Evolutionary conservation across 805 yeast species (phyloP), one percentile per base, ranked within the genome.

Genomic region (Yamadazyma phyllophila): DNA sequence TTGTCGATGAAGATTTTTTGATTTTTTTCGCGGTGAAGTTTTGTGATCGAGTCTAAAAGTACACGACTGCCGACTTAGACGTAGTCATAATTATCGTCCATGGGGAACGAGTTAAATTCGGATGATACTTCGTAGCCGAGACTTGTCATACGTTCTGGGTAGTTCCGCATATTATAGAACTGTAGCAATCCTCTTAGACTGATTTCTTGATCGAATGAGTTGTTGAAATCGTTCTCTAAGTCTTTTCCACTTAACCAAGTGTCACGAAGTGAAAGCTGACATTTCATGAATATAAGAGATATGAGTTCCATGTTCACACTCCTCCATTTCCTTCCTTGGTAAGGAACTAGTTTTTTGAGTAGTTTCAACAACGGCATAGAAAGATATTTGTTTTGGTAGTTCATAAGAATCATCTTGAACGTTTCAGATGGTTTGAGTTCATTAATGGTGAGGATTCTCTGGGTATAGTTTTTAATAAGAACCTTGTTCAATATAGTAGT

Each of bases 291-390:
- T 2, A 92, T 90, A 49, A 88, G 83, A 0, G 97, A 88, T 4
- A 92, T 87, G 38, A 94, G 71, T 53, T 91, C 97, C 97, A 94
- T 92, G 60, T 92, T 94, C 51, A 82, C 80, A 11, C 90, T 79
- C 55, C 90, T 83, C 99, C 99, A 92, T 63, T 91, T 90, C 48
- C 94, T 82, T 14, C 97, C 97, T 57, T 88, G 91, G 65, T 85
- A 88, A 0, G 97, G 96, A 1, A 90, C 82, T 41, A 90, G 75
- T 50, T 86, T 82, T 61, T 88, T 90, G 48, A 91, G 70, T 1
- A 87, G 76, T 57, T 82, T 83, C 55, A 91, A 68, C 3, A 87
- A 81, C 1, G 96, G 91, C 41, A 71, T 71, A 66, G 86, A 83
- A 17, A 89, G 62, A 8, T 76, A 75, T 17, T 69, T 59, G 56